Evolutionary conservation across 2,329 filamentous ascomycete genomes (phyloP).

Genomic region (Ceratocystiopsis brevicomis): DNA sequence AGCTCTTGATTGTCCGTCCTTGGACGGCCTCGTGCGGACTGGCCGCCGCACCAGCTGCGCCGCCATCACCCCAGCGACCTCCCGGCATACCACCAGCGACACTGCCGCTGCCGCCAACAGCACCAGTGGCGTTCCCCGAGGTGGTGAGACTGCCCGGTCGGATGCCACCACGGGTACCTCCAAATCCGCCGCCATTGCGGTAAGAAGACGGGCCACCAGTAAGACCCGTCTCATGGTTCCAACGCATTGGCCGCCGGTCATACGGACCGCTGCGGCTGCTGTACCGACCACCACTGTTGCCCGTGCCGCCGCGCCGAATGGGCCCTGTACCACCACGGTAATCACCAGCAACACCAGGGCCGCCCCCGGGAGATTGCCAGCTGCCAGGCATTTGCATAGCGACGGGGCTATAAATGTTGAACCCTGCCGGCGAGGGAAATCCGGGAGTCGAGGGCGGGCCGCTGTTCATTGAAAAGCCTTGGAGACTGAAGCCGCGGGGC

Average conservation of each 20-base stretch:
- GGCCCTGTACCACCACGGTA: constrained; percentile 41
- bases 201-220: constrained; percentile 15
- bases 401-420: constrained; percentile 31
- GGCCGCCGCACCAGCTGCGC: constrained; percentile 54
- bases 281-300: constrained; percentile 26
- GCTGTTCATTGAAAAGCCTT: constrained; percentile 43
- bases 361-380: constrained; percentile 22
- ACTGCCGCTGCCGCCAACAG: constrained; percentile 31
- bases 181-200: constrained; percentile 27
- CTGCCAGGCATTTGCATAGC: constrained; percentile 23
- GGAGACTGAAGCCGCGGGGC: constrained; percentile 76
- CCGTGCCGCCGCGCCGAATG: constrained; percentile 38
- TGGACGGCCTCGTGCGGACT: constrained; percentile 84
- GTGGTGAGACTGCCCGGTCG: constrained; percentile 13
- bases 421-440: constrained; percentile 24
- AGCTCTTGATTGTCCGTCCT: constrained; percentile 84
- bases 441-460: constrained; percentile 37
- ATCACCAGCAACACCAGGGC: constrained; percentile 29
- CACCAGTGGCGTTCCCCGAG: constrained; percentile 16
- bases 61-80: constrained; percentile 53
- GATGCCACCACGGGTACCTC: constrained; percentile 9
- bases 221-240: constrained; percentile 21
- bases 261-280: constrained; percentile 53
- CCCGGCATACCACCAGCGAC: constrained; percentile 22
- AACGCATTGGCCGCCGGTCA: constrained; percentile 43